Conservation (phyloP, 139 green algal genomes). For the Chlamydomonas sp. region DNA sequence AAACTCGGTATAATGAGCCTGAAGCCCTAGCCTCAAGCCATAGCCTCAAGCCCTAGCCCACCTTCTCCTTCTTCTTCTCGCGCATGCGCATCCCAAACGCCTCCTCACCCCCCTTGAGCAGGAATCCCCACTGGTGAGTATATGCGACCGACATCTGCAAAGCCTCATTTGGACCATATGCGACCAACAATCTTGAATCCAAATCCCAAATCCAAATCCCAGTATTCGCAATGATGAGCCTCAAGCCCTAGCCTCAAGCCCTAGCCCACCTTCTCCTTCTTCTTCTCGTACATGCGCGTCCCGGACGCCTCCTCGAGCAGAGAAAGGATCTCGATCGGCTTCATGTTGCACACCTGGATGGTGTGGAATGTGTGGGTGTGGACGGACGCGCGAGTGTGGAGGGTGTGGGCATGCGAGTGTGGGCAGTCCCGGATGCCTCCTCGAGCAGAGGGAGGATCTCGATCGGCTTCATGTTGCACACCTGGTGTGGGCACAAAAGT, state of each 20-base stretch:
- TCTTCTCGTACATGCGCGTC: slow-evolving; percentile 98
- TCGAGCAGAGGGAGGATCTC: slow-evolving; percentile 97
- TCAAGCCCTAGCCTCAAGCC: no score
- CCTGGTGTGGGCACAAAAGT: no score
- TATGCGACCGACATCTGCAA: no score
- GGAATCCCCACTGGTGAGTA: no score
- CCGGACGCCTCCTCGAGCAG: slow-evolving; percentile 95
- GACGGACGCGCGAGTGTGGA: neutral
- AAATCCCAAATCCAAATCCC: no score
- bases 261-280: slow-evolving; percentile 89
- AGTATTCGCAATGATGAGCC: no score
- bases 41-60: no score
- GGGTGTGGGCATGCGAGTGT: neutral
- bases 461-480: slow-evolving; percentile 98
- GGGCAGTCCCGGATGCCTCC: slow-evolving; percentile 76
- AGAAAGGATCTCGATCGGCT: slow-evolving; percentile 91
- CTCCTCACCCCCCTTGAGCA: slow-evolving; percentile 98
- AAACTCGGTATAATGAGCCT: no score
- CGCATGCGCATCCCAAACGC: slow-evolving; percentile 95
- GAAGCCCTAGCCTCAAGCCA: no score
- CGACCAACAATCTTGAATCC: no score
- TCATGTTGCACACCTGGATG: slow-evolving; percentile 97
- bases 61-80: slow-evolving; percentile 88
- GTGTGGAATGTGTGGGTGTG: neutral
- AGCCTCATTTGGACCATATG: no score